Evolutionary conservation across 2,329 filamentous ascomycete species (phyloP).

Genomic region (Ceratocystiopsis minuta): DNA sequence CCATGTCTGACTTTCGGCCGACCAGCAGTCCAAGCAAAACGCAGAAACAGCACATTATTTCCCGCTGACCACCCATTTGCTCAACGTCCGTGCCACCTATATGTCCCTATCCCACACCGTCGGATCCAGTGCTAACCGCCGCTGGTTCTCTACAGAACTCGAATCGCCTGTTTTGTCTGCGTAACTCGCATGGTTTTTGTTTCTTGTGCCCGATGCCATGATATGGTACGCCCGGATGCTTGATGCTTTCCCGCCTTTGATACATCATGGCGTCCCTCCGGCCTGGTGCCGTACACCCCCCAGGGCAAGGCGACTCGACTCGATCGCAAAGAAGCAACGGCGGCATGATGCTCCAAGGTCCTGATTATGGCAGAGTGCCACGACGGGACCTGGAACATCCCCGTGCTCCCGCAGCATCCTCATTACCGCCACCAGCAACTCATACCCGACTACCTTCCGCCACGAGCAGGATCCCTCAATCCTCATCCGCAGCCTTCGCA

Average conservation of each 20-base stretch:
- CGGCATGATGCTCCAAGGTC: too few species aligned
- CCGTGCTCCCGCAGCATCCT: neutral
- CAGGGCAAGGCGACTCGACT: neutral
- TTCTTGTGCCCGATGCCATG: neutral
- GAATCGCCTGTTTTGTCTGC: neutral
- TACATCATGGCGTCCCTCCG: constrained; percentile 5
- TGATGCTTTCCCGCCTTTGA: neutral
- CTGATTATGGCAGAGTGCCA: neutral
- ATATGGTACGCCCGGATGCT: too few species aligned
- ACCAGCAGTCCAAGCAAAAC: too few species aligned
- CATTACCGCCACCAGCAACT: too few species aligned
- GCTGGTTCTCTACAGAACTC: neutral
- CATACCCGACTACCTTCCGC: too few species aligned
- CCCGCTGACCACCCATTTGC: too few species aligned
- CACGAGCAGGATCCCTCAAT: too few species aligned
- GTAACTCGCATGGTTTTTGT: neutral
- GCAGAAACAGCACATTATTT: too few species aligned
- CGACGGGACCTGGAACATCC: neutral
- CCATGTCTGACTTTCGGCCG: neutral
- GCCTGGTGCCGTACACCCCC: constrained; percentile 1
- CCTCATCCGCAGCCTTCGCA: too few species aligned
- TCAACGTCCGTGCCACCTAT: neutral
- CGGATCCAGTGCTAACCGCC: neutral
- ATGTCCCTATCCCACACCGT: neutral
- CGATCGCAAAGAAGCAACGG: neutral